A percentile compares a stretch with the other conserved stretches of the same genome.
phyloP scores from a whole-genome alignment of 257 asterid species.

The Solanum ossicruentum region DNA sequence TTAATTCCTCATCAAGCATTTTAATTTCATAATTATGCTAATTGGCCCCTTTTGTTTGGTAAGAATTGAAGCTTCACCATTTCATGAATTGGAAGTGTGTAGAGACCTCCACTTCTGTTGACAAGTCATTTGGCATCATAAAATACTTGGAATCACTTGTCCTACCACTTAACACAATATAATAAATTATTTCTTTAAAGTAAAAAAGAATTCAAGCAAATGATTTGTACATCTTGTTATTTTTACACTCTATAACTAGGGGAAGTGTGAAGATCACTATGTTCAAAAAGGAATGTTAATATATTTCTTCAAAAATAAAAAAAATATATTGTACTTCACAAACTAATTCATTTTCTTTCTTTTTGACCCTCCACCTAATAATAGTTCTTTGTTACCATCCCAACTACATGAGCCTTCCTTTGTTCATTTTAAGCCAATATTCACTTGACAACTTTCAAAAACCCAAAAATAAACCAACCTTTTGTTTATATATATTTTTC shows the following conservation, averaged over 20 bases:
- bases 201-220: background rate
- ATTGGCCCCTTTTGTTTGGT: background rate
- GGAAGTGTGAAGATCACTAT: background rate
- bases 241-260: background rate
- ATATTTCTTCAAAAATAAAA: background rate
- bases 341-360: background rate
- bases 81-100: background rate
- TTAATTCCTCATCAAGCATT: background rate
- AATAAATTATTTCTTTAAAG: background rate
- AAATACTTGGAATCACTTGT: background rate
- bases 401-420: background rate
- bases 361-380: background rate
- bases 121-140: background rate
- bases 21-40: background rate
- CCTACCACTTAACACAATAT: background rate
- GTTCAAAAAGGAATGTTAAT: background rate
- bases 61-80: background rate
- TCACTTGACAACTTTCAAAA: background rate
- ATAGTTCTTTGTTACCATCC: background rate
- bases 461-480: background rate
- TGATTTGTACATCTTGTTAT: background rate
- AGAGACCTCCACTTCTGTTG: background rate
- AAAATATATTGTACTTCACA: background rate
- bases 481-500: background rate
- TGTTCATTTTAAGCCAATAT: background rate